Evolutionary conservation across 306 rosid genomes (phyloP), one percentile per base, ranked within the genome.

Genomic region (Cyamopsis tetragonoloba): DNA sequence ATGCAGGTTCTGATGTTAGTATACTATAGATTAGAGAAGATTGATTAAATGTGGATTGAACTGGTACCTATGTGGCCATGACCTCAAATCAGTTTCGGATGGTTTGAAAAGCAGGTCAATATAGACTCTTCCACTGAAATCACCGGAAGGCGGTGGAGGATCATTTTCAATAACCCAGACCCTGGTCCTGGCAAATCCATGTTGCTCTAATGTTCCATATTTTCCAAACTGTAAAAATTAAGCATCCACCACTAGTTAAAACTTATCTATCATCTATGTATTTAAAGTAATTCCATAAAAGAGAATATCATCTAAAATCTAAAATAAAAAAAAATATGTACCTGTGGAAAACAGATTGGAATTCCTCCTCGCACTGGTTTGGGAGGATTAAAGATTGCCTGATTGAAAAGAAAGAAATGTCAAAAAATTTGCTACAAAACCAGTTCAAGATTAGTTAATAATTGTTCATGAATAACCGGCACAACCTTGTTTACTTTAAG

Each of bases 281-380:
- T 7, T 54, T 3, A 14, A 42, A 20, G 47, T 39, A 39, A 48
- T 9, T 19, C 27, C 3, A 4, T 4, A n/a, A 34, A 10, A 4
- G 24, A 41, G 14, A 11, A 8, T 14, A 34, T 9, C 19, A n/a
- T 12, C n/a, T 11, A 47, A 54, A n/a, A n/a, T 59, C 4, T 58
- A 32, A 62, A 22, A n/a, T 35, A 12, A 56, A 57, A 17, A 0
- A 39, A 19, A 28, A 4, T 35, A 7, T 0, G 22, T 74, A 89
- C 96, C 90, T 93, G 97, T 14, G 99, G 97, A 39, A 93, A 93
- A 71, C 99, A 90, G 48, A 90, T 86, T 71, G 91, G 92, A 65
- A 93, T 90, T 74, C 99, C 99, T 75, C 97, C 99, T 73, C 97
- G 62, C 2, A 89, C 91, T 39, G 97, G 86, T 31, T 62, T 82